Percentiles rank a stretch among this genome's conserved stretches.
phyloP scores from a whole-genome alignment of 345 rosid species.

The Toxicodendron radicans region DNA sequence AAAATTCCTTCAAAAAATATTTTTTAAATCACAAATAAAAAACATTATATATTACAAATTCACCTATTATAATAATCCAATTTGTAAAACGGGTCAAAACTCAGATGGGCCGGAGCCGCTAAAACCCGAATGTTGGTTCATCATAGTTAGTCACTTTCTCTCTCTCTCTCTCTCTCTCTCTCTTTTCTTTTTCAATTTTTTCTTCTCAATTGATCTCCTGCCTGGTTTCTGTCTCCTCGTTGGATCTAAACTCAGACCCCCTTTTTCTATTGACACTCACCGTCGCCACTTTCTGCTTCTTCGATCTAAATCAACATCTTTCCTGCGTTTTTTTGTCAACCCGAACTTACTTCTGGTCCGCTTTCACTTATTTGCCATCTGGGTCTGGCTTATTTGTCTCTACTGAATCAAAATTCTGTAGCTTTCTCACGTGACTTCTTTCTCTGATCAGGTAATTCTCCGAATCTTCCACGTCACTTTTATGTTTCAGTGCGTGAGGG shows the following conservation, averaged over 20 bases:
- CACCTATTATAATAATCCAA: no score
- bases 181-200: background rate
- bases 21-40: no score
- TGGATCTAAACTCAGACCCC: background rate
- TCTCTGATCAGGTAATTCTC: constrained; percentile 10
- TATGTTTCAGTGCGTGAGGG: background rate
- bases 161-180: background rate
- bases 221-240: background rate
- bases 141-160: background rate
- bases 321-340: background rate
- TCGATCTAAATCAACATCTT: background rate
- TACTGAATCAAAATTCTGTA: background rate
- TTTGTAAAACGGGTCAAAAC: background rate
- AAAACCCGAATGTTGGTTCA: background rate
- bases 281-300: background rate
- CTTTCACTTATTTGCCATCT: background rate
- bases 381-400: background rate
- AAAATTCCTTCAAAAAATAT: no score
- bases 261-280: background rate
- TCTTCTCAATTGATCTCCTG: background rate
- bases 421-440: background rate
- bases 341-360: background rate
- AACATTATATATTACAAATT: no score
- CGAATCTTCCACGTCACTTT: no score
- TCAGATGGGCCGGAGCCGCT: constrained; percentile 2